These are phyloP conservation scores for Centrapalus pauciflorus DNA, from an alignment of 129 eudicot species.

Conservation along the genomic window DNA sequence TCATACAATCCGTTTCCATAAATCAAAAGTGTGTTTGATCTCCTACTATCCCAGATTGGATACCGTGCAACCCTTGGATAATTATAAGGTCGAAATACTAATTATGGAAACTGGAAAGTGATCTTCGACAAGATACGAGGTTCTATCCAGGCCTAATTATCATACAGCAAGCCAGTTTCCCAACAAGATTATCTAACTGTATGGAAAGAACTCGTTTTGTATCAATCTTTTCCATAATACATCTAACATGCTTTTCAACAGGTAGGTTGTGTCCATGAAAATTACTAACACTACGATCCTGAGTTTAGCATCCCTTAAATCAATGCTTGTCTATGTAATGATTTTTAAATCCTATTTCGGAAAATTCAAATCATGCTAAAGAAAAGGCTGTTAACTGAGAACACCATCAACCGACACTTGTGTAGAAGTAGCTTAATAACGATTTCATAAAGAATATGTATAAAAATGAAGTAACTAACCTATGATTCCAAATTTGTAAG, in stretches of 20 bases:
- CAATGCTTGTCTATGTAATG: background rate
- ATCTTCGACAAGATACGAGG: too few relatives aligned
- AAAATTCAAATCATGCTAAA: background rate
- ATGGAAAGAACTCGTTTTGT: background rate
- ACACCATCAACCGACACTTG: too few relatives aligned
- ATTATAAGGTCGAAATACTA: too few relatives aligned
- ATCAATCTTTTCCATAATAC: background rate
- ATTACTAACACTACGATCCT: background rate
- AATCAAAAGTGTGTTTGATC: too few relatives aligned
- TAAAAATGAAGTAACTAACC: constrained; percentile 31
- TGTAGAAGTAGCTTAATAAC: background rate
- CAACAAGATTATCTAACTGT: too few relatives aligned
- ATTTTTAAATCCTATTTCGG: background rate
- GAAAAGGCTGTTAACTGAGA: background rate
- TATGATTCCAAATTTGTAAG: constrained; percentile 72
- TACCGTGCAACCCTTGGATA: too few relatives aligned
- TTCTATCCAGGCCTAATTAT: too few relatives aligned
- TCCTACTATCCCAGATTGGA: too few relatives aligned
- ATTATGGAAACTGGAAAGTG: too few relatives aligned
- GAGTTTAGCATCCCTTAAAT: background rate
- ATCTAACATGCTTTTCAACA: background rate
- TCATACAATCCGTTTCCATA: too few relatives aligned
- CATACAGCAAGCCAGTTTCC: too few relatives aligned
- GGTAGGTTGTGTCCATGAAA: background rate
- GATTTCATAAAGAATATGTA: background rate